These are phyloP conservation scores for Neurospora sp. DNA, from an alignment of 495 filamentous ascomycete species.

Conservation along the genomic window DNA sequence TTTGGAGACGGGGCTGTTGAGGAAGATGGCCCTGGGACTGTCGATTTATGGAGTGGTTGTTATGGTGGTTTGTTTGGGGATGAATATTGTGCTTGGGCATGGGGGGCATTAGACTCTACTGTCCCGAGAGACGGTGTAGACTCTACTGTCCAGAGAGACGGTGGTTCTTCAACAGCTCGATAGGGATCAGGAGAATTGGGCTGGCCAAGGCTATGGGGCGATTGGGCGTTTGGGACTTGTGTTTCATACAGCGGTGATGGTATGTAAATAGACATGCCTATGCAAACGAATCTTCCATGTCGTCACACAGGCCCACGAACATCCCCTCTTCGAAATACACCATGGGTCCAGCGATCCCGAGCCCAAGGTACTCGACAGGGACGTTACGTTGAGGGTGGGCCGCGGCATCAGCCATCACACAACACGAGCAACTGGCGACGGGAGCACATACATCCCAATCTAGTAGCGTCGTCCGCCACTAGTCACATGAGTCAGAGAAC, in stretches of 20 bases:
- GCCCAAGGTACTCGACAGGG: too few species aligned
- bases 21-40: slow-evolving; percentile 63
- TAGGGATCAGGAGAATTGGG: neutral
- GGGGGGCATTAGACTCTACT: neutral
- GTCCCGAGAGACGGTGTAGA: neutral
- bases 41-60: slow-evolving; percentile 76
- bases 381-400: too few species aligned
- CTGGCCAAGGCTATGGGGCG: neutral
- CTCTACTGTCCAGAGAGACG: neutral
- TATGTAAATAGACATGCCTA: neutral
- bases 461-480: too few species aligned
- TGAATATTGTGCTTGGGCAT: slow-evolving; percentile 40
- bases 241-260: neutral
- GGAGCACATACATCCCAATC: too few species aligned
- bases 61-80: slow-evolving; percentile 79
- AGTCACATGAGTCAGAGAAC: too few species aligned
- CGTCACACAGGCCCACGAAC: too few species aligned
- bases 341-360: too few species aligned
- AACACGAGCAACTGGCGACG: too few species aligned
- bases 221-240: neutral
- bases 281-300: neutral
- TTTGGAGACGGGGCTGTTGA: slow-evolving; percentile 44
- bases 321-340: too few species aligned
- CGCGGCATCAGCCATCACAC: too few species aligned
- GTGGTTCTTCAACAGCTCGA: too few species aligned